Base-by-base conservation (phyloP, 768 basidiomycete species). In the Tephrocybe sp. region DNA sequence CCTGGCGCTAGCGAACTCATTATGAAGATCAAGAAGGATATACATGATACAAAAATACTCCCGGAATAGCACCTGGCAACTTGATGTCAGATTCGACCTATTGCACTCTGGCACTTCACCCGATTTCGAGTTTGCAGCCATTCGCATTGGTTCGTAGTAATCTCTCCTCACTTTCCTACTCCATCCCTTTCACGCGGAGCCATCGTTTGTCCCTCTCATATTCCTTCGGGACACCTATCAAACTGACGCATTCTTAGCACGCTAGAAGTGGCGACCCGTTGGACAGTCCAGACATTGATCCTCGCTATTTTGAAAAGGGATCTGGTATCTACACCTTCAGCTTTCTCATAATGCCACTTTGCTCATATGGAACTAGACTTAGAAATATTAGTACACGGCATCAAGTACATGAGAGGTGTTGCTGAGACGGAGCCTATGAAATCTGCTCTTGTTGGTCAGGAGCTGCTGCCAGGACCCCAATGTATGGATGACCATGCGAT, bases 171-270 rank as follows among this genome's bases (percentile, higher is more conserved):
- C 58, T 5, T 65, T 67, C 0, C 55, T 69, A n/a, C 76, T 77
- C 48, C 74, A 81, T 43, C 68, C 68, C 71, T 79, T 54, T 78
- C 75, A 9, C 64, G 79, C 11, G 80, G 81, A 1, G 69, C 74
- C 0, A 75, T 83, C 50, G 78, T 78, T 44, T 33, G 74, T 65
- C 8, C 21, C 30, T 14, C 2, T 14, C n/a, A n/a, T n/a, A n/a
- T 17, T 44, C 15, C 3, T 40, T 9, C 6, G 34, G 21, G n/a
- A 45, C 39, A 43, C 28, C 15, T 36, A n/a, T 41, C 23, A 28
- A 17, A 3, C 20, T 15, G 42, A 43, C 25, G 42, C 33, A 20
- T 32, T 8, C 9, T 8, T 45, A 62, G 66, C 73, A 74, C 41
- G 59, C 60, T n/a, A 60, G 45, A 26, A 69, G 63, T 17, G 58